These are phyloP conservation scores for Batrachochytrium dendrobatidis DNA, from an alignment of 371 early-diverging fungal genomes.

Conservation along the genomic window DNA sequence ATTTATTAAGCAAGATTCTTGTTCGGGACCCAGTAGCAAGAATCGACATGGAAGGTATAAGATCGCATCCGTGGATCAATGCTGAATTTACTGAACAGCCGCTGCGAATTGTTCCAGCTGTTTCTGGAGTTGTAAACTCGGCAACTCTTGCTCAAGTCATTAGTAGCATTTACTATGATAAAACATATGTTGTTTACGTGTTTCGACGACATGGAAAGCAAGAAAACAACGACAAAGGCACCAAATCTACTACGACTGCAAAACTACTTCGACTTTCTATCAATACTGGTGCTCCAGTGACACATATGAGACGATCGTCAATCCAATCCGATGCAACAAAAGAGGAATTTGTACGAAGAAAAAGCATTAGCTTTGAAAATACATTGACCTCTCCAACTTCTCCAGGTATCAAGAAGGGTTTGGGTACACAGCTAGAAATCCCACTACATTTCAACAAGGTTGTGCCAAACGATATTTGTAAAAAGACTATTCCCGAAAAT, in stretches of 20 bases:
- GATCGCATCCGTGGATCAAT: constrained; percentile 44
- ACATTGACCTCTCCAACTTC: too few relatives aligned
- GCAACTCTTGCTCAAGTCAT: constrained; percentile 33
- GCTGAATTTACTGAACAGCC: constrained; percentile 40
- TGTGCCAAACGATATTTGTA: too few relatives aligned
- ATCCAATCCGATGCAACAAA: not conserved
- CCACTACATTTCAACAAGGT: too few relatives aligned
- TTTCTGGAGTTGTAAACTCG: constrained; percentile 20
- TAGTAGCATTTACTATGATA: constrained; percentile 31
- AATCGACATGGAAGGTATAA: constrained; percentile 39
- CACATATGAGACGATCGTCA: not conserved
- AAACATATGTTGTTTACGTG: constrained; percentile 34
- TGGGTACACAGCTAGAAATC: too few relatives aligned
- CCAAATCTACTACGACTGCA: too few relatives aligned
- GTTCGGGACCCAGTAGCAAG: constrained; percentile 39
- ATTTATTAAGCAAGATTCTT: constrained; percentile 36
- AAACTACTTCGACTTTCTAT: too few relatives aligned
- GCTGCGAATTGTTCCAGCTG: constrained; percentile 27
- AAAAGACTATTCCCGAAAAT: too few relatives aligned
- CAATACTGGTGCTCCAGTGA: not conserved
- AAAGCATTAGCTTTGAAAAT: constrained; percentile 2
- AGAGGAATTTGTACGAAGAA: constrained; percentile 1
- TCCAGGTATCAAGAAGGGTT: too few relatives aligned
- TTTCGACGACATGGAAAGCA: constrained; percentile 31
- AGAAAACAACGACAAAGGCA: constrained; percentile 24